A percentile compares a stretch with the other conserved stretches of the same genome.
Evolutionary conservation across 306 rosid genomes (phyloP).

Genomic region (Casuarina glauca): DNA sequence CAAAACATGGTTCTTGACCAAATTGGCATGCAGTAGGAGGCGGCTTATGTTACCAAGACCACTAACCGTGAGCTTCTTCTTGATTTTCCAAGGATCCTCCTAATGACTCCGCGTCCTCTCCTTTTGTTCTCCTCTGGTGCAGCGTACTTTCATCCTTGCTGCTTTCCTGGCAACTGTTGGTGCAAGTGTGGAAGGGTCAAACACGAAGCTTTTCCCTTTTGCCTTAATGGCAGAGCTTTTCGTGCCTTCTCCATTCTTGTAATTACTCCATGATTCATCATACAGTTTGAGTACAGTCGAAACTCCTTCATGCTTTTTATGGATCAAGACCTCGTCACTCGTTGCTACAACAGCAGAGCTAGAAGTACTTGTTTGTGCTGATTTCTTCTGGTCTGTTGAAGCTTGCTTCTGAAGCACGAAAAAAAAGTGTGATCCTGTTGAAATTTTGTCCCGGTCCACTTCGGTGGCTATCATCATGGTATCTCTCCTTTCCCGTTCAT

Average conservation of each 20-base stretch:
- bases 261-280: neutral
- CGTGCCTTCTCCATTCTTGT: neutral
- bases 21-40: slow-evolving; percentile 27
- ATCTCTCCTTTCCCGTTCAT: no score
- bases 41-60: slow-evolving; percentile 40
- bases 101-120: neutral
- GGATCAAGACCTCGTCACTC: neutral
- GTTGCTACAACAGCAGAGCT: neutral
- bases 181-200: neutral
- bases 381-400: no score
- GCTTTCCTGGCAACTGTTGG: neutral
- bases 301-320: neutral
- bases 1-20: slow-evolving; percentile 28
- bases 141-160: neutral
- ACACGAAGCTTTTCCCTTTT: neutral
- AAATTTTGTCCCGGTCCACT: no score
- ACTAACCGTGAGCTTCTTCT: slow-evolving; percentile 34
- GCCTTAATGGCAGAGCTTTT: neutral
- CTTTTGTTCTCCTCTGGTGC: no score
- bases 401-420: no score
- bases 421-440: no score
- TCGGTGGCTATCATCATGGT: no score
- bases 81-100: slow-evolving; percentile 37
- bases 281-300: slow-evolving; percentile 33
- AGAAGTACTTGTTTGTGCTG: neutral